Conservation (phyloP, 352 stramenopile genomes). For the Globisporangium barbulae region DNA sequence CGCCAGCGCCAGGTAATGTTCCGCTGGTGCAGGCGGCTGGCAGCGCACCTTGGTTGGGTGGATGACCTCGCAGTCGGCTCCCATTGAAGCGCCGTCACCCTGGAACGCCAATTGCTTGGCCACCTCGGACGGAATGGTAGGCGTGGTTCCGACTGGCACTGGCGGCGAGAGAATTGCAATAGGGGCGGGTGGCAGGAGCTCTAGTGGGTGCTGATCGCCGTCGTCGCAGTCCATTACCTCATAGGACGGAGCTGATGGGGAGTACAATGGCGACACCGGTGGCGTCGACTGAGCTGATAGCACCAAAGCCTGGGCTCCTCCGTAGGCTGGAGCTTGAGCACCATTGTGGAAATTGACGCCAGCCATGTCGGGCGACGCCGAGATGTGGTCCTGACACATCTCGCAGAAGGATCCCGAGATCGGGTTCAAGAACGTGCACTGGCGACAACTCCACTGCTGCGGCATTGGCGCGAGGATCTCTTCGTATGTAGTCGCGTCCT, state of each 20-base stretch:
- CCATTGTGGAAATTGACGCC: neutral
- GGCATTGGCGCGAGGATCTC: slow-evolving; percentile 5
- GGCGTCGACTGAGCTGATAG: slow-evolving; percentile 11
- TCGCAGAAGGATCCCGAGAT: slow-evolving; percentile 59
- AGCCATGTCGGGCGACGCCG: slow-evolving; percentile 7
- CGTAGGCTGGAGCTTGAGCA: neutral
- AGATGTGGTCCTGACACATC: slow-evolving; percentile 58
- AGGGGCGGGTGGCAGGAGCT: neutral
- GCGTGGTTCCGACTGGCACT: neutral
- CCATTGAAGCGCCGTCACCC: neutral
- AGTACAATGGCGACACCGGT: slow-evolving; percentile 23
- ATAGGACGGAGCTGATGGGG: slow-evolving; percentile 26
- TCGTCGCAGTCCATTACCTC: slow-evolving; percentile 13
- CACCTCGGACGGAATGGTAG: neutral
- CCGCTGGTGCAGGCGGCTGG: neutral
- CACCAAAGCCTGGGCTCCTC: neutral
- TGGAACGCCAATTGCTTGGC: slow-evolving; percentile 12
- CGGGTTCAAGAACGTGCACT: slow-evolving; percentile 60
- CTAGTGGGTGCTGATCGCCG: neutral
- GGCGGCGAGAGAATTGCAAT: neutral
- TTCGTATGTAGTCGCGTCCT: slow-evolving; percentile 21
- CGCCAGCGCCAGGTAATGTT: slow-evolving; percentile 46
- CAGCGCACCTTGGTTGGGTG: slow-evolving; percentile 4
- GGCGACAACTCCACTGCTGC: slow-evolving; percentile 7
- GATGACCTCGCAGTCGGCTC: slow-evolving; percentile 4